Percentiles rank a stretch among this genome's conserved stretches.
Conservation (phyloP, 192 early-diverging fungal genomes). For the Oehlia diaphana region DNA sequence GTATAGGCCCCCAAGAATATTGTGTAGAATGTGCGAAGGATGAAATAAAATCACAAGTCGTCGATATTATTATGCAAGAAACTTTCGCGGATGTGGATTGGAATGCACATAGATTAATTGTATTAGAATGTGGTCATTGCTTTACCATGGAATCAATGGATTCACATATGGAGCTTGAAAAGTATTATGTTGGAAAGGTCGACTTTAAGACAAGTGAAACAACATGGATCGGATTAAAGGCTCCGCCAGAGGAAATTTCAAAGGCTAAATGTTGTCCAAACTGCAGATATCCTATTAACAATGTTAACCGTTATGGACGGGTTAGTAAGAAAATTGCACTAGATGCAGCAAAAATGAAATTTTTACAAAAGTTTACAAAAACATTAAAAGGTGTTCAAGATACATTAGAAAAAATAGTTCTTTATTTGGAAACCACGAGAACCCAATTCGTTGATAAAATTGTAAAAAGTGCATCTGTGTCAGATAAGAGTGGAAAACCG, state of each 20-base stretch:
- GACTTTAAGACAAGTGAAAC: slow-evolving; percentile 15
- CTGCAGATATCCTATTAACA: slow-evolving; percentile 48
- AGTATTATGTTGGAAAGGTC: slow-evolving; percentile 36
- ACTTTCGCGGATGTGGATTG: slow-evolving; percentile 41
- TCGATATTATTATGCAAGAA: slow-evolving; percentile 30
- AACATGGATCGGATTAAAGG: slow-evolving; percentile 21
- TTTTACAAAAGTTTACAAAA: background rate
- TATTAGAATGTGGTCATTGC: slow-evolving; percentile 50
- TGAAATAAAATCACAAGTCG: slow-evolving; percentile 25
- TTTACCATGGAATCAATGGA: slow-evolving; percentile 54
- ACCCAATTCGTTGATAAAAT: background rate
- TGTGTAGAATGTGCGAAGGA: slow-evolving; percentile 37
- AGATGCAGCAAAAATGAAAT: slow-evolving; percentile 32
- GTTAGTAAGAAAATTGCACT: slow-evolving; percentile 38
- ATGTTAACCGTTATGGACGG: slow-evolving; percentile 39
- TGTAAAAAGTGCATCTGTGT: background rate
- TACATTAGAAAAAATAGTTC: slow-evolving; percentile 4
- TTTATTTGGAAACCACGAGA: background rate
- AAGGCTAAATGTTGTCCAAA: slow-evolving; percentile 33
- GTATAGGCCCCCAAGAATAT: slow-evolving; percentile 12
- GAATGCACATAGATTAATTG: slow-evolving; percentile 45
- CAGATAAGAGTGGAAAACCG: background rate
- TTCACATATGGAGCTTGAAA: slow-evolving; percentile 41
- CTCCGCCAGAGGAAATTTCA: slow-evolving; percentile 14
- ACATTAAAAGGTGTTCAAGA: background rate